Base-by-base conservation (phyloP, 2,329 filamentous ascomycete species). In the Pseudogymnoascus verrucosus region DNA sequence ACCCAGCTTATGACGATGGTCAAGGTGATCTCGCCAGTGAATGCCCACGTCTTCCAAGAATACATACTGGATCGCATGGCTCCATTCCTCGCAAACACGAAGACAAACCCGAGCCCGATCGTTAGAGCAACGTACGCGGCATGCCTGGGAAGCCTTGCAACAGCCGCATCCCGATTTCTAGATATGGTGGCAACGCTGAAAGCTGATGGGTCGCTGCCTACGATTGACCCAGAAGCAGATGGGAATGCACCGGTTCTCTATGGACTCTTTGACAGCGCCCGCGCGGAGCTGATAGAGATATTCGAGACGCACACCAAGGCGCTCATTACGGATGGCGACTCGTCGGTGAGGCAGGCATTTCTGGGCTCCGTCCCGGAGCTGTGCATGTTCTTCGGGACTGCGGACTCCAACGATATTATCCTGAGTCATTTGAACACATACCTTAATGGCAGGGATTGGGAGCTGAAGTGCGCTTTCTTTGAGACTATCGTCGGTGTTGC, bases 401-500 rank as follows among this genome's bases (percentile, higher is more conserved):
- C 88, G n/a, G 89, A 92, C 71, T 89, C 93, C 1, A 97, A 96
- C 73, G 95, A 99, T 72, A 91, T 99, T n/a, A 87, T 99, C 14
- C 79, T 99, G 21, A 96, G 92, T 34, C 95, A 99, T 76, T 80
- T 99, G 28, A 98, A 98, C 72, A 99, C 95, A 0, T 99, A 99
- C 71, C 78, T 99, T 7, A 99, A 99, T 69, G 95, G 98, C 70
- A 86, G 89, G 44, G 93, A 99, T 73, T 99, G 95, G 95, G 91
- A 91, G 74, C 78, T 99, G 34, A 97, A 96, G 74, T 97, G 92
- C 70, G 92, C 93, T 2, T 98, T 98, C 73, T 97, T 99, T 71
- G 93, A 96, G 71, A 91, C 92, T 0, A 91, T 98, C 26, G 91
- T 98, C 14, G 93, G 93, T 3, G 93, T 99, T 67, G 91, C 93